Percentiles rank a stretch among this genome's conserved stretches.
Conservation (phyloP, 768 basidiomycete species). For the Podaxis sp. region DNA sequence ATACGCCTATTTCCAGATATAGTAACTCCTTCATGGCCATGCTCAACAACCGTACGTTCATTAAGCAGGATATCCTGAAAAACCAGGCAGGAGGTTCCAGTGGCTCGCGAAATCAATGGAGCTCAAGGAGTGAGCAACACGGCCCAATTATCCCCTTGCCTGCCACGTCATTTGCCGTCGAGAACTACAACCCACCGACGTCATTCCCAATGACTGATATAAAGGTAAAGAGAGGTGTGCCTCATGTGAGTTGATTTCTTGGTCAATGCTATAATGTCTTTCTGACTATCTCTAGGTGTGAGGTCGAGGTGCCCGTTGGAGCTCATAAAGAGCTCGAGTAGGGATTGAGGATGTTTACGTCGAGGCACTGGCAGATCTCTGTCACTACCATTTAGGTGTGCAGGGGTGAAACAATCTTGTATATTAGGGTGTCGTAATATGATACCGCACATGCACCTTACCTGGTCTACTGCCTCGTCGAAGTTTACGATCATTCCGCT, state of each 20-base stretch:
- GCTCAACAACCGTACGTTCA: slow-evolving; percentile 8
- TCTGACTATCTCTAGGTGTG: background rate
- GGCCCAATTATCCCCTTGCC: background rate
- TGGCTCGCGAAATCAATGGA: background rate
- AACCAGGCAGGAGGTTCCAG: background rate
- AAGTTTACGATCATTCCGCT: too few relatives aligned
- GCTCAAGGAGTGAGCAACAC: background rate
- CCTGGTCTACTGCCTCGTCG: too few relatives aligned
- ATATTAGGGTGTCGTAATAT: too few relatives aligned
- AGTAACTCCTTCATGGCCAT: slow-evolving; percentile 11
- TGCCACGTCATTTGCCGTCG: background rate
- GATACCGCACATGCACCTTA: too few relatives aligned
- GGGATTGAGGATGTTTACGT: too few relatives aligned
- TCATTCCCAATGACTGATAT: background rate
- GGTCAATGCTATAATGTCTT: background rate
- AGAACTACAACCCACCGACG: background rate
- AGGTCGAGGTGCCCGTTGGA: background rate
- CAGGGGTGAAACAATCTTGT: too few relatives aligned
- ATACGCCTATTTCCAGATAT: background rate
- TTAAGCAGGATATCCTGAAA: background rate
- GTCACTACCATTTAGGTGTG: too few relatives aligned
- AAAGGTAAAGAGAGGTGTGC: background rate
- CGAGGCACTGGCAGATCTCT: background rate
- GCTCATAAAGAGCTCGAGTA: background rate
- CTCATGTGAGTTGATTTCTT: background rate